Conservation (phyloP, 2,329 filamentous ascomycete species). For the Gyromitra esculenta region DNA sequence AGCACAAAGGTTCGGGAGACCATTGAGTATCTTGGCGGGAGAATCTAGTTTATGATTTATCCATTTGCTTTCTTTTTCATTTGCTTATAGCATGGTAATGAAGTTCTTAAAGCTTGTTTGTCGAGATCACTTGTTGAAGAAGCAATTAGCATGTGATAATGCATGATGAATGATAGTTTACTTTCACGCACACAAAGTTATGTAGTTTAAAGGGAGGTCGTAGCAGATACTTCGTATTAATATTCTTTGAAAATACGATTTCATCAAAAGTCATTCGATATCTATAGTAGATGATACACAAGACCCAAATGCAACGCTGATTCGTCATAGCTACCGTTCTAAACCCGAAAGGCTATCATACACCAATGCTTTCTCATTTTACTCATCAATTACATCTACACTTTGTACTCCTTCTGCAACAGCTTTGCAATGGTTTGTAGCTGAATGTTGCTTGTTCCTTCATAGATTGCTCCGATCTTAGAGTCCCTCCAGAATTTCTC, state of each 20-base stretch:
- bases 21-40: constrained; percentile 47
- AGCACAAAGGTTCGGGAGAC: constrained; percentile 34
- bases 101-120: background rate
- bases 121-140: background rate
- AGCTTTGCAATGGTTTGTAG: constrained; percentile 76
- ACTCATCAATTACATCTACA: constrained; percentile 59
- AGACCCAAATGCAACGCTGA: constrained; percentile 29
- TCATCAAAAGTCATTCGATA: background rate
- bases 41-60: constrained; percentile 9
- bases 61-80: background rate
- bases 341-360: constrained; percentile 36
- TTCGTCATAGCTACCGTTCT: constrained; percentile 26
- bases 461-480: constrained; percentile 98
- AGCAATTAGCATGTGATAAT: constrained; percentile 27
- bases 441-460: constrained; percentile 78
- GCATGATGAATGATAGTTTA: constrained; percentile 6
- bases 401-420: constrained; percentile 75
- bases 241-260: background rate
- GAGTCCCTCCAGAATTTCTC: constrained; percentile 98
- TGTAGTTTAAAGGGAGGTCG: background rate
- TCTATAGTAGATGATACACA: background rate
- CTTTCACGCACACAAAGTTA: background rate
- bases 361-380: background rate
- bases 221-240: background rate
- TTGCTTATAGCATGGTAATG: background rate